Evolutionary conservation across 1,284 basidiomycete genomes (phyloP).

Genomic region (Leccinum ponderosum): DNA sequence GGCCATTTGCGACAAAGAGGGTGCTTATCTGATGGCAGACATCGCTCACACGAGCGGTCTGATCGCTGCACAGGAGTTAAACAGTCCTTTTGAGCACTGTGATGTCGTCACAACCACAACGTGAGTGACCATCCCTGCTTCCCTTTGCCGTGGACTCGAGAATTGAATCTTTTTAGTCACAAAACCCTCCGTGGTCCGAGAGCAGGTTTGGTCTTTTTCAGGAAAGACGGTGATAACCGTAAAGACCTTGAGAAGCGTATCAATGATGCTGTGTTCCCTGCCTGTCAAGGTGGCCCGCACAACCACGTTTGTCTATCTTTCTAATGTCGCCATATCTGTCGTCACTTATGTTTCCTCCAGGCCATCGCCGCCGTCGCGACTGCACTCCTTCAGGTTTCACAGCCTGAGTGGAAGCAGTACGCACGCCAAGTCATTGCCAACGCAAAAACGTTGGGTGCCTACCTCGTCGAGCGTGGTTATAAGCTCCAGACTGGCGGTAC

Average conservation of each 20-base stretch:
- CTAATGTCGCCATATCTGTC: neutral
- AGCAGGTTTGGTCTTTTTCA: slow-evolving; percentile 99
- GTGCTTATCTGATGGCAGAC: slow-evolving; percentile 92
- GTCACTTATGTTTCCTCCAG: slow-evolving; percentile 37
- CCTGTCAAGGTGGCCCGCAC: slow-evolving; percentile 99
- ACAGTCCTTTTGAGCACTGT: slow-evolving; percentile 94
- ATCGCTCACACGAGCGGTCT: slow-evolving; percentile 98
- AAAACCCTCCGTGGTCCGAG: slow-evolving; percentile 99
- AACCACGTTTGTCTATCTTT: slow-evolving; percentile 78
- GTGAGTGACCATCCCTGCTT: slow-evolving; percentile 40
- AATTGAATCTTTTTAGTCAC: slow-evolving; percentile 55
- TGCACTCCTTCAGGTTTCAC: slow-evolving; percentile 90
- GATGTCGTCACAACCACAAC: slow-evolving; percentile 98
- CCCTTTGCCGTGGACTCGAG: neutral
- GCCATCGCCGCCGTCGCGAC: slow-evolving; percentile 97
- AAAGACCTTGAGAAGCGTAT: slow-evolving; percentile 92
- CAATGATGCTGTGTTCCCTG: slow-evolving; percentile 99
- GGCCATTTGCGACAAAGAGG: slow-evolving; percentile 84
- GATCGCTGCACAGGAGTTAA: slow-evolving; percentile 91
- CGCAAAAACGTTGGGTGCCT: slow-evolving; percentile 72
- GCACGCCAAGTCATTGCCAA: slow-evolving; percentile 95
- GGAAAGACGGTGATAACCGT: slow-evolving; percentile 83
- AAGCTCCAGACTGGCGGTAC: slow-evolving; percentile 97
- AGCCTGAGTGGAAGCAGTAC: slow-evolving; percentile 91
- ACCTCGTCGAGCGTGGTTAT: slow-evolving; percentile 81